A percentile compares a stretch with the other conserved stretches of the same genome.
phyloP scores from a whole-genome alignment of 352 stramenopile genomes.

The Globisporangium parvum region DNA sequence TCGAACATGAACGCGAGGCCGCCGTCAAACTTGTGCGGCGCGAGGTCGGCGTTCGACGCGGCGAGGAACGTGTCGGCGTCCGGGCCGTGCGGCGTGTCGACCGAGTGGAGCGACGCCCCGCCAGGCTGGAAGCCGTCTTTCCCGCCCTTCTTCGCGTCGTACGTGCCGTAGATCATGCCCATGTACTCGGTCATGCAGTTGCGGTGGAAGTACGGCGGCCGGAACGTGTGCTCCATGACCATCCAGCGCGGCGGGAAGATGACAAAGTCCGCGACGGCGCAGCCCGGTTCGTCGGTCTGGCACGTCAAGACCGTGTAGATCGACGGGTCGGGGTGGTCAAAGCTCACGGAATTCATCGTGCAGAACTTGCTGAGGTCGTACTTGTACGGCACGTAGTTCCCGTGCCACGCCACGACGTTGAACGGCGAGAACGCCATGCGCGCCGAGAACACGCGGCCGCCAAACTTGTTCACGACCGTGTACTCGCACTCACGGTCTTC shows the following conservation, averaged over 20 bases:
- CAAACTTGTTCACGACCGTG: conserved; percentile 85
- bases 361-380: conserved; percentile 95
- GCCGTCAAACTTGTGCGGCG: conserved; percentile 88
- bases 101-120: conserved; percentile 89
- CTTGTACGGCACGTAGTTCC: conserved; percentile 97
- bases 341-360: conserved; percentile 94
- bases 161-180: conserved; percentile 94
- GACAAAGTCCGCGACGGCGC: conserved; percentile 95
- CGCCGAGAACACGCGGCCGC: conserved; percentile 85
- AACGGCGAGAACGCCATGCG: conserved; percentile 88
- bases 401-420: conserved; percentile 98
- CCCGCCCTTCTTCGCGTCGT: conserved; percentile 92
- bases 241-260: conserved; percentile 97
- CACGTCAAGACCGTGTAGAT: conserved; percentile 98
- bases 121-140: conserved; percentile 89
- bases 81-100: conserved; percentile 89
- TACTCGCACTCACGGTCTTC: conserved; percentile 83
- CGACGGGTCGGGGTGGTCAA: conserved; percentile 95
- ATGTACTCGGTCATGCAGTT: conserved; percentile 99
- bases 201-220: conserved; percentile 93
- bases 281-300: conserved; percentile 89
- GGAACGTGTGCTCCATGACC: conserved; percentile 88
- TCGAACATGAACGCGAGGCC: conserved; percentile 98
- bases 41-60: conserved; percentile 77
- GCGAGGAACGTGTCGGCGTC: conserved; percentile 90